Evolutionary conservation across 23 red algal genomes (phyloP), one percentile per base, ranked within the genome.

Genomic region (Gracilaria caudata): DNA sequence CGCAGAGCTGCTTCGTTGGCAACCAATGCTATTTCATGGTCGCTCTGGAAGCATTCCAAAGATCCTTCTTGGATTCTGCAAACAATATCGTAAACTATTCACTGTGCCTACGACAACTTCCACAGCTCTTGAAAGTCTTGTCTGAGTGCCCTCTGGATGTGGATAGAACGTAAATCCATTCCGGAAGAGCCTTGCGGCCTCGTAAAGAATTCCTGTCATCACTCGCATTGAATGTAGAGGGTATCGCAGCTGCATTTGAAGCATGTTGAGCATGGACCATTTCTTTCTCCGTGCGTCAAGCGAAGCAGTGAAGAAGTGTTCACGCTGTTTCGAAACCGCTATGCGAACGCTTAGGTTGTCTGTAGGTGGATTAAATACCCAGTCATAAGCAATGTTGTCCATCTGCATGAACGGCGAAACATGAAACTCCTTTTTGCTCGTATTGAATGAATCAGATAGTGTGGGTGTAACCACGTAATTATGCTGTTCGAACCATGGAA

Each of bases 401-500:
- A 99, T 91, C 20, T 81, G 74, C 43, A 99, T 94, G 51, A 99
- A 99, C 32, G 97, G 97, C 21, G 97, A 99, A n/a, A 99, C 97
- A 81, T 99, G 97, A 80, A 99, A 99, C 23, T 41, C 43, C 82
- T 99, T 99, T 17, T 29, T 9, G 33, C 80, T 85, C 45, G 51
- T 64, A 35, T 41, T 53, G 77, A 90, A 94, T 65, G 30, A 28
- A 0, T 19, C 12, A 14, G 44, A 24, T 41, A 82, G 14, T 16
- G 21, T 54, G 33, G 86, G 76, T 10, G 45, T 40, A 26, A 96
- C 46, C 21, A 96, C 76, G 51, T 99, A 94, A n/a, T 80, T 72
- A 68, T 95, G 92, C 80, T 95, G 94, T 61, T 99, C 97, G 59
- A 99, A 91, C 97, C 97, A 99, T 30, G 97, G 97, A 77, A 99